Evolutionary conservation across 768 basidiomycete genomes (phyloP).

Genomic region (Neoboletus magnificus): DNA sequence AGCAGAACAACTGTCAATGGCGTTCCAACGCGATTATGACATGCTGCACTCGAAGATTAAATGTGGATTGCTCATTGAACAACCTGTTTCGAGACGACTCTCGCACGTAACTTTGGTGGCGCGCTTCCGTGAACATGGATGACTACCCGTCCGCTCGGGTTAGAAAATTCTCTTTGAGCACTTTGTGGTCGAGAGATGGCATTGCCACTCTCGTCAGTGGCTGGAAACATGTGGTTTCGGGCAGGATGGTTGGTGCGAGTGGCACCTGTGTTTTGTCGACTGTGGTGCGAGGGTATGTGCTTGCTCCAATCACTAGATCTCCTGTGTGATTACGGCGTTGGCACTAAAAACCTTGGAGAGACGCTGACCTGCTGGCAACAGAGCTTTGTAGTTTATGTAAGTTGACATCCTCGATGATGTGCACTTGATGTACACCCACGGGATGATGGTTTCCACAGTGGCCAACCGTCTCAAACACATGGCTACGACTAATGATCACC

Average conservation of each 20-base stretch:
- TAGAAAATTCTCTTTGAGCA: neutral
- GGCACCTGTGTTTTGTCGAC: conserved; percentile 12
- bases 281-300: neutral
- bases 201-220: conserved; percentile 19
- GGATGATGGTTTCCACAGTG: neutral
- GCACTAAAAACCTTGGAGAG: conserved; percentile 7
- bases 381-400: neutral
- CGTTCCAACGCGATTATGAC: conserved; percentile 6
- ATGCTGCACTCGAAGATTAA: conserved; percentile 3
- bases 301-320: conserved; percentile 4
- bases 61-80: neutral
- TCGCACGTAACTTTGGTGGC: conserved; percentile 22
- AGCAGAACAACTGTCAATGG: neutral
- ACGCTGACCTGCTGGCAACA: conserved; percentile 1
- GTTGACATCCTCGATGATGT: neutral
- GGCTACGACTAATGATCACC: neutral
- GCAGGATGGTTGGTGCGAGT: conserved; percentile 17
- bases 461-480: neutral
- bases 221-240: conserved; percentile 22
- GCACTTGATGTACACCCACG: neutral
- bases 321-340: conserved; percentile 7
- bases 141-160: neutral
- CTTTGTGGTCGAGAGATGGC: conserved; percentile 9
- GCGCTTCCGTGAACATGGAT: conserved; percentile 14
- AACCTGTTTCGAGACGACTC: conserved; percentile 4